phyloP scores from a whole-genome alignment of 2,329 filamentous ascomycete species.

The Verticillium isaacii region DNA sequence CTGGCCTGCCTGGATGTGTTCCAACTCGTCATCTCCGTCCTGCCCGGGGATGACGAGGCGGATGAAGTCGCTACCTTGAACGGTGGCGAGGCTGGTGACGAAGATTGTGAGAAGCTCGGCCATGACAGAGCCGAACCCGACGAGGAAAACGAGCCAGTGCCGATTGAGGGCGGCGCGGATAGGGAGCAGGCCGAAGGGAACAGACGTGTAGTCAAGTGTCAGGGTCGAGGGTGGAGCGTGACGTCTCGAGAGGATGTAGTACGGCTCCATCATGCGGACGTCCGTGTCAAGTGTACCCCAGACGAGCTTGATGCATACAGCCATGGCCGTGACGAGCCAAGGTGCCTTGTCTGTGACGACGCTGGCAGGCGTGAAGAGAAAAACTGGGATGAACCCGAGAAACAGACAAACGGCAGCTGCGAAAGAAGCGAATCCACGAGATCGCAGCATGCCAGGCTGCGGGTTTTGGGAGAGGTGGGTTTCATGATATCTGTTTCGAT shows the following conservation, averaged over 20 bases:
- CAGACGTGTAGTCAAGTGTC: conserved; percentile 67
- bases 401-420: conserved; percentile 54
- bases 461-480: conserved; percentile 54
- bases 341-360: conserved; percentile 56
- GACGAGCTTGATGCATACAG: conserved; percentile 61
- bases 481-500: conserved; percentile 42
- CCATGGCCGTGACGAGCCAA: conserved; percentile 61
- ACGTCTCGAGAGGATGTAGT: conserved; percentile 62
- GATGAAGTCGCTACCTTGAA: conserved; percentile 59
- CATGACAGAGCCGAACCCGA: conserved; percentile 67
- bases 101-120: conserved; percentile 70
- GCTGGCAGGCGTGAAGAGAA: conserved; percentile 55
- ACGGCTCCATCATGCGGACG: conserved; percentile 70
- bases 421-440: conserved; percentile 55
- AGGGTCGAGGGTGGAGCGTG: conserved; percentile 62
- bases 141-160: conserved; percentile 61
- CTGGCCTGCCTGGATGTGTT: conserved; percentile 40
- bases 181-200: conserved; percentile 63
- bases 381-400: conserved; percentile 50
- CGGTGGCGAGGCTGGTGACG: conserved; percentile 59
- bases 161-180: conserved; percentile 57
- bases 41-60: conserved; percentile 17
- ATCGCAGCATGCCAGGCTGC: conserved; percentile 64
- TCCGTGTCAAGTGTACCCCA: conserved; percentile 67
- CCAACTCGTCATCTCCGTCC: conserved; percentile 2